Evolutionary conservation across 257 asterid genomes (phyloP), one percentile per base, ranked within the genome.

Genomic region (Petunia secreta): DNA sequence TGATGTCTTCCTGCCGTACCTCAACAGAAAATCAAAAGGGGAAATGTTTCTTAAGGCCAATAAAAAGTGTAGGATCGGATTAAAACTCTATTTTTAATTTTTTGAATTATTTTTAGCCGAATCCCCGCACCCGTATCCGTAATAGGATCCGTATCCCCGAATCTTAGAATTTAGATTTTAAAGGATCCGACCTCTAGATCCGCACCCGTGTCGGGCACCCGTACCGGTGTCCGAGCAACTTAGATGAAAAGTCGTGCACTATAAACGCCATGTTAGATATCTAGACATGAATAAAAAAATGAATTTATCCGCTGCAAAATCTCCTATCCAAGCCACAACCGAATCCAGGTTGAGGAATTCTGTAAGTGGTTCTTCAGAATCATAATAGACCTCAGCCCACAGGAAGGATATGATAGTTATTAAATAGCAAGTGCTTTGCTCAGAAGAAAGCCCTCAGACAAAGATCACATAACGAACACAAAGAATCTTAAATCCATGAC

Each of bases 361-460:
- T 11, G 13, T 6, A 50, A 48, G 46, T 6, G 62, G 46, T 73
- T 73, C 62, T 48, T 50, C 46, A 71, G 60, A 50, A 71, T 48
- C 9, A 48, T 34, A 25, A 5, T 16, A 69, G 8, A 69, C 76
- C 41, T 25, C 76, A 2, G 41, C 16, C 59, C 41, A 44, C 25
- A 9, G 34, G 25, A 15, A 9, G 10, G 46, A 69, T 5, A 2
- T 1, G 8, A 69, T 25, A 0, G 46, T 69, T 41, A 69, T 46
- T 46, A 69, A 10, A 50, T 73, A 50, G 62, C 16, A 34, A 73
- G 6, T 73, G 78, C 4, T 50, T 54, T 15, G 0, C 62, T 52
- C 78, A 50, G 46, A 73, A 73, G 46, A 2, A 73, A 73, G 78
- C 46, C 46, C 46, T 37, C 25, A 3, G 77, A 36, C 11, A 73